Percentiles rank a stretch among this genome's conserved stretches.
Evolutionary conservation across 139 green algal species (phyloP).

Genomic region (Tetraselmis chui): DNA sequence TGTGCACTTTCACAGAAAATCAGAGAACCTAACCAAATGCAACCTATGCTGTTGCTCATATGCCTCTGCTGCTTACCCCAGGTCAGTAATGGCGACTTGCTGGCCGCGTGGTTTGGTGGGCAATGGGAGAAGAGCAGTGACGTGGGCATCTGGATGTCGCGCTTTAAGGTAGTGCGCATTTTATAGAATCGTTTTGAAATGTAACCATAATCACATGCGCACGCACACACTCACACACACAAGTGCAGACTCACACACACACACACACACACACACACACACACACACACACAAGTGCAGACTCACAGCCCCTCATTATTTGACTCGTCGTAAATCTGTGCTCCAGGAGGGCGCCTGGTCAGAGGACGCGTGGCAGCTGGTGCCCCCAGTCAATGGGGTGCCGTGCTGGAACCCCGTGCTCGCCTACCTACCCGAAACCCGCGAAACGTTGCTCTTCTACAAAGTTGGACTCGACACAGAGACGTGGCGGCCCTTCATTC

Average conservation of each 20-base stretch:
- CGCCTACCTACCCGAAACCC: not conserved
- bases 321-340: too few species aligned
- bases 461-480: conserved; percentile 2
- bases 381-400: not conserved
- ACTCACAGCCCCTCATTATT: too few species aligned
- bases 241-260: too few species aligned
- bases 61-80: too few species aligned
- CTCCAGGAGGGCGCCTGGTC: not conserved
- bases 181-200: too few species aligned
- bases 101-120: conserved; percentile 5
- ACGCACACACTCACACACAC: too few species aligned
- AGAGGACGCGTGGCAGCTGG: not conserved
- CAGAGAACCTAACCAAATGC: too few species aligned
- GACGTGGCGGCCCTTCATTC: not conserved
- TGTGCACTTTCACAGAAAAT: too few species aligned
- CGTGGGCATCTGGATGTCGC: conserved; percentile 7
- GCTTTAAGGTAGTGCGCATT: not conserved
- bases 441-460: conserved; percentile 6
- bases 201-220: too few species aligned
- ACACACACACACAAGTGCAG: too few species aligned
- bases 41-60: too few species aligned
- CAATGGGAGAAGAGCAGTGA: conserved; percentile 1
- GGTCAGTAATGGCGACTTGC: not conserved
- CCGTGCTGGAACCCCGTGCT: conserved; percentile 11
- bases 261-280: too few species aligned